A percentile compares a stretch with the other conserved stretches of the same genome.
phyloP scores from a whole-genome alignment of 1,284 basidiomycete genomes.

The Fomitopsis pinicola region DNA sequence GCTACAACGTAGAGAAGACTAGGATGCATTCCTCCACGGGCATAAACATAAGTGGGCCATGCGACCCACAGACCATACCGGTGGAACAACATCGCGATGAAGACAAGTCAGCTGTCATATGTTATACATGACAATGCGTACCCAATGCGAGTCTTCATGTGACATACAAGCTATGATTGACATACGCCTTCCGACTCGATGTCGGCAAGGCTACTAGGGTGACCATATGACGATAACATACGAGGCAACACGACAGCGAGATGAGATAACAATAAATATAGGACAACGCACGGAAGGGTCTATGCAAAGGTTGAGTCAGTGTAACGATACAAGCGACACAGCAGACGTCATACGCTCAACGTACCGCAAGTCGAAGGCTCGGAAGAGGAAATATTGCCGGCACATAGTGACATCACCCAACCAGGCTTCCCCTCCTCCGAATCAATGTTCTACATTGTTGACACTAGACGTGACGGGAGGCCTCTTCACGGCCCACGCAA shows the following conservation, averaged over 20 bases:
- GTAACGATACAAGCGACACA: not conserved
- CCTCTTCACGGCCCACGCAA: conserved; percentile 32
- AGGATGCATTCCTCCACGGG: not conserved
- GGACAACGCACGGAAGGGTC: not conserved
- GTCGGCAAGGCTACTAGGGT: too few species aligned
- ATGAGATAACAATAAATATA: not conserved
- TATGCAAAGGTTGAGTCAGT: not conserved
- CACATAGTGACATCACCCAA: not conserved
- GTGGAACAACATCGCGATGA: too few species aligned
- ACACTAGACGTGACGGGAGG: not conserved
- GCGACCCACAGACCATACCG: too few species aligned
- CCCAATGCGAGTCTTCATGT: too few species aligned
- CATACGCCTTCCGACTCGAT: too few species aligned
- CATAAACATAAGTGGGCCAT: too few species aligned
- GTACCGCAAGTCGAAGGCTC: not conserved
- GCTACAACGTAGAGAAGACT: not conserved
- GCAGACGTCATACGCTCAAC: not conserved
- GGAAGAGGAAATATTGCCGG: not conserved
- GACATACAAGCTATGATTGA: too few species aligned
- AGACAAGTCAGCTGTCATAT: too few species aligned
- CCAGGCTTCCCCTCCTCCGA: not conserved
- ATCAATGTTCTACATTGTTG: not conserved
- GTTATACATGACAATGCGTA: too few species aligned
- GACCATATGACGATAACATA: not conserved
- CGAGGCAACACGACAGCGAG: not conserved